These are phyloP conservation scores for Talaromyces sp. DNA, from an alignment of 2,329 filamentous ascomycete species.

Conservation along the genomic window DNA sequence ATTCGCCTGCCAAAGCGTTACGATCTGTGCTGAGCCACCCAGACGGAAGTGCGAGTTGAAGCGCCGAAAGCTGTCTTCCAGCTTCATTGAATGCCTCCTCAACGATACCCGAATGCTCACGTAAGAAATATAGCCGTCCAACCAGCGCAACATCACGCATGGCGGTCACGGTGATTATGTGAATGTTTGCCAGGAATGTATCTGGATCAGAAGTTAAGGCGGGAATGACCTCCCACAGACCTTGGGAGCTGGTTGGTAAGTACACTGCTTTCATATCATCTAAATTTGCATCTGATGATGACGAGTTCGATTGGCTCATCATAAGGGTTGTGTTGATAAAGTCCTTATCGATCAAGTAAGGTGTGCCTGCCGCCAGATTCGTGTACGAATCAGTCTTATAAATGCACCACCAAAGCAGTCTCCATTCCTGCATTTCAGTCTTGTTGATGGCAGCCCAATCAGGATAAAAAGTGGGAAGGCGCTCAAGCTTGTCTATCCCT, in stretches of 20 bases:
- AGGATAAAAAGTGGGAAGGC: not conserved
- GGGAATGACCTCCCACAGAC: not conserved
- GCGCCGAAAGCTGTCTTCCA: not conserved
- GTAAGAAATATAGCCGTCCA: not conserved
- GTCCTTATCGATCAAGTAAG: slow-evolving; percentile 2
- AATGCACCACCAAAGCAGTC: slow-evolving; percentile 10
- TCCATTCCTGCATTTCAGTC: slow-evolving; percentile 10
- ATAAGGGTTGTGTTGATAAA: slow-evolving; percentile 1
- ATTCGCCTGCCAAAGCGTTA: not conserved
- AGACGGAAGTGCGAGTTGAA: slow-evolving; percentile 3
- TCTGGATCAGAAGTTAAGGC: not conserved
- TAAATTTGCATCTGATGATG: not conserved
- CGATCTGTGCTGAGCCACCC: slow-evolving; percentile 4
- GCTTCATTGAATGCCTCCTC: not conserved
- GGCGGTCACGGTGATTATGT: not conserved
- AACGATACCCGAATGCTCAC: not conserved
- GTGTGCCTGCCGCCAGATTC: not conserved
- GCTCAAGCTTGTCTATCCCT: slow-evolving; percentile 8
- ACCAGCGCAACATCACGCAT: not conserved
- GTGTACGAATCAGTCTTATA: slow-evolving; percentile 11
- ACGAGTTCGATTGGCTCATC: not conserved
- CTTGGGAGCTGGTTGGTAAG: not conserved
- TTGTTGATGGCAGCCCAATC: slow-evolving; percentile 1
- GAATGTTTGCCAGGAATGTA: not conserved
- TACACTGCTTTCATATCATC: not conserved